These are phyloP conservation scores for Stereum hirsutum DNA, from an alignment of 1,284 basidiomycete species.

Conservation along the genomic window DNA sequence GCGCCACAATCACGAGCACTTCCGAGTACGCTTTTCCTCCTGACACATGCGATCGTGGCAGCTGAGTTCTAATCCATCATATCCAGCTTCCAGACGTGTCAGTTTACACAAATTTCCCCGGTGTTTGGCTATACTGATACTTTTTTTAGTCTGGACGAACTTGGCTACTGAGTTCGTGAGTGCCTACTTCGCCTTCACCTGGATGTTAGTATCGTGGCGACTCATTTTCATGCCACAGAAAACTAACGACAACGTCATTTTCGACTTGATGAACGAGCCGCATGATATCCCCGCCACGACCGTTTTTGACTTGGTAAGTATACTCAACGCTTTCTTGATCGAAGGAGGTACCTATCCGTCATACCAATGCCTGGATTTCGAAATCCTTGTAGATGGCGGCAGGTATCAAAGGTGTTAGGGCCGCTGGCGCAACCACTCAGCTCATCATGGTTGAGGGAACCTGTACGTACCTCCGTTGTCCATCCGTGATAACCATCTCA, in stretches of 20 bases:
- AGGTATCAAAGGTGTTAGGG: conserved; percentile 50
- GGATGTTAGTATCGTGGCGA: too few relatives aligned
- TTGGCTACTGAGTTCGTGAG: conserved; percentile 43
- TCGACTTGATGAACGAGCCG: conserved; percentile 61
- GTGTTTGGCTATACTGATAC: conserved; percentile 4
- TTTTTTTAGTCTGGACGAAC: conserved; percentile 41
- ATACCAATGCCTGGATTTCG: not conserved
- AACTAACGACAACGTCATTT: conserved; percentile 43
- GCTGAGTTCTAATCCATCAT: conserved; percentile 10
- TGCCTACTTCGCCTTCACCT: conserved; percentile 6
- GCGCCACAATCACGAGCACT: conserved; percentile 36
- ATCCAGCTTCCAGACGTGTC: conserved; percentile 42
- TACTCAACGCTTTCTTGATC: too few relatives aligned
- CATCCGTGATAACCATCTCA: too few relatives aligned
- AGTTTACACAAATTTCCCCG: conserved; percentile 10
- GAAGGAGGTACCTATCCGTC: not conserved
- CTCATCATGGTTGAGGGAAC: conserved; percentile 38
- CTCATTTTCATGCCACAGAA: conserved; percentile 23
- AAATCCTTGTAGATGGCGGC: conserved; percentile 42
- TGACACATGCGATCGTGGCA: not conserved
- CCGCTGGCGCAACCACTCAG: conserved; percentile 48
- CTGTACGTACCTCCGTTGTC: too few relatives aligned
- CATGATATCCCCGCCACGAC: conserved; percentile 38
- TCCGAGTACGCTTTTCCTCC: conserved; percentile 27
- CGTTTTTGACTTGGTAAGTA: conserved; percentile 34